Base-by-base conservation (phyloP, 1,284 basidiomycete genomes). In the Boletus semigastroideus region DNA sequence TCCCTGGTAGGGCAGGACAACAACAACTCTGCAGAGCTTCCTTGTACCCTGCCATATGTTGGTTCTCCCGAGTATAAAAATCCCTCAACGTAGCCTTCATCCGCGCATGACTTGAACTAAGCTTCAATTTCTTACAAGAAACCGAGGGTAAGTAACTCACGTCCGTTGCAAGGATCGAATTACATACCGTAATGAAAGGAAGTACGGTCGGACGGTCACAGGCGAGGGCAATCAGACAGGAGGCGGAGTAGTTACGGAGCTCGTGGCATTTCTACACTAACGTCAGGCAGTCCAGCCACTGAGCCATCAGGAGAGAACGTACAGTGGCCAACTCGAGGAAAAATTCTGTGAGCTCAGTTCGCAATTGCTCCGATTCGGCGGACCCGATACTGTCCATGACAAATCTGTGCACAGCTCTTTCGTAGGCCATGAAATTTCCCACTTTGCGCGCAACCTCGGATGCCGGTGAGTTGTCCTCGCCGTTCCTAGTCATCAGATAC, bases 241-340 rank as follows among this genome's bases (percentile, higher is more conserved):
- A 74, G 17, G 64, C 65, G 16, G 71, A 73, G 51, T 72, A 79
- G 53, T 80, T 79, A 30, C 74, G 70, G 19, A 77, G 57, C 17
- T 65, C 64, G 28, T 77, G 59, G 42, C 76, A 79, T 45, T 68
- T 64, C 78, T 80, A 53, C 20, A n/a, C 4, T 6, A 22, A 16
- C 17, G 42, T 65, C 33, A 62, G 39, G 20, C 14, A 28, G 5
- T n/a, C 14, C 3, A 2, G 27, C 22, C 25, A 12, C 38, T 6
- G 17, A 31, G 43, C 4, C 12, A 49, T 34, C 19, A n/a, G 17
- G 12, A 25, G 14, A 41, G 41, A 30, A 42, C 72, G 53, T 48
- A 78, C 78, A 5, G 53, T 63, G 12, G 78, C 71, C 42, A 77
- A 53, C 42, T 74, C 72, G 10, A 77, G 47, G 70, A 78, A 78